A percentile compares a stretch with the other conserved stretches of the same genome.
phyloP scores from a whole-genome alignment of 129 eudicot genomes.

The Pulicaria dysenterica region DNA sequence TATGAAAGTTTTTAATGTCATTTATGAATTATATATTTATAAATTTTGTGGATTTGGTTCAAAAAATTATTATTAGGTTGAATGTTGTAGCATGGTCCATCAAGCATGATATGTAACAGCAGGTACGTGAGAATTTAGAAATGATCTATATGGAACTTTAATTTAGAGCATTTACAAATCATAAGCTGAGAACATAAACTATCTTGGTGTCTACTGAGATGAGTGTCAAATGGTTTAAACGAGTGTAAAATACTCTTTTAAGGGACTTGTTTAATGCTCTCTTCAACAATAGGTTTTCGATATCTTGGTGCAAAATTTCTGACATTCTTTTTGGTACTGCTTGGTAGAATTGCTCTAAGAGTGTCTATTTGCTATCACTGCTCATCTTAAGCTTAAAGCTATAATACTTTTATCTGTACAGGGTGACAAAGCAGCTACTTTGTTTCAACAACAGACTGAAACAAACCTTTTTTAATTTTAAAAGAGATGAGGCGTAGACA shows the following conservation, averaged over 20 bases:
- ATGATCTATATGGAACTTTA: conserved; percentile 1
- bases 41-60: conserved; percentile 1
- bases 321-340: conserved; percentile 1
- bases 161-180: conserved; percentile 6
- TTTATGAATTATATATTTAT: no score
- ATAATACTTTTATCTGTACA: conserved; percentile 30
- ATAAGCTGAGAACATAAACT: conserved; percentile 10
- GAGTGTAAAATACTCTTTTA: conserved; percentile 1
- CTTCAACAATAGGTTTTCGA: neutral
- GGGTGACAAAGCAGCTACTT: conserved; percentile 27
- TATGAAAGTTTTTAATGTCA: no score
- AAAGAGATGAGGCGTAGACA: conserved; percentile 50
- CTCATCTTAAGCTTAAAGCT: conserved; percentile 14
- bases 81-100: conserved; percentile 8
- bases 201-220: neutral
- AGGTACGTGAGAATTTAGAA: conserved; percentile 14
- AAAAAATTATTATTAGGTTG: conserved; percentile 5
- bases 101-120: conserved; percentile 19
- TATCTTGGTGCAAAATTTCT: conserved; percentile 9
- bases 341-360: conserved; percentile 17
- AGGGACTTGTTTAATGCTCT: conserved; percentile 17
- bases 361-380: conserved; percentile 7
- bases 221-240: conserved; percentile 1
- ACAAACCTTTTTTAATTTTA: conserved; percentile 4
- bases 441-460: conserved; percentile 4